phyloP scores from a whole-genome alignment of 441 rosid species.

The Pelargonium fulgidum region DNA sequence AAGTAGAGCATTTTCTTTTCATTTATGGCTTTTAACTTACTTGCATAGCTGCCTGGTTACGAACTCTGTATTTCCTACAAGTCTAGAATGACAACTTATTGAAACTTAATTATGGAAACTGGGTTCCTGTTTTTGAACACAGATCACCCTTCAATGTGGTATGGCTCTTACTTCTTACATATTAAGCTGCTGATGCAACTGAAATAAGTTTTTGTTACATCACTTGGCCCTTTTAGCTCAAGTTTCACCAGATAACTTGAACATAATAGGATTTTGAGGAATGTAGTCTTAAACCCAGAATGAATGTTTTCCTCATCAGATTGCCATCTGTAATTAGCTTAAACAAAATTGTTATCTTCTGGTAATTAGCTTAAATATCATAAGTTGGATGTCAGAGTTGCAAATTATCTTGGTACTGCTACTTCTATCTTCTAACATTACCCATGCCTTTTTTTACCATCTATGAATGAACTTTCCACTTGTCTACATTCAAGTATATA shows the following conservation, averaged over 20 bases:
- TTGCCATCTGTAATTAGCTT: neutral
- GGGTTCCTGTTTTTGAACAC: neutral
- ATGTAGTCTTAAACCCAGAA: too few species aligned
- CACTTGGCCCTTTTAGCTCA: neutral
- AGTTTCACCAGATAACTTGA: neutral
- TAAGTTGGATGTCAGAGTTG: neutral
- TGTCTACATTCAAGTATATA: slow-evolving; percentile 8
- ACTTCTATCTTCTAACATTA: neutral
- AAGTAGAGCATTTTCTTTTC: too few species aligned
- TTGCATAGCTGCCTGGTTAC: too few species aligned
- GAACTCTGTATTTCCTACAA: too few species aligned
- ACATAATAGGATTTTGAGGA: too few species aligned
- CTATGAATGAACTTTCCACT: neutral
- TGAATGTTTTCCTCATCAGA: neutral
- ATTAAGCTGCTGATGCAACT: neutral
- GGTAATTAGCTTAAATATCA: neutral
- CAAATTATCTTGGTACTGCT: neutral
- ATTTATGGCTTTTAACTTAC: too few species aligned
- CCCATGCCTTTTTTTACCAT: neutral
- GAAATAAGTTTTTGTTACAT: neutral
- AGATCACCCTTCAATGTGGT: neutral
- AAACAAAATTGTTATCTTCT: neutral
- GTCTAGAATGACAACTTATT: too few species aligned
- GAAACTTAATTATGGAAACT: neutral
- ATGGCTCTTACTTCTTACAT: neutral